These are phyloP conservation scores for Drechslera avenae DNA, from an alignment of 2,329 filamentous ascomycete species.

Conservation along the genomic window DNA sequence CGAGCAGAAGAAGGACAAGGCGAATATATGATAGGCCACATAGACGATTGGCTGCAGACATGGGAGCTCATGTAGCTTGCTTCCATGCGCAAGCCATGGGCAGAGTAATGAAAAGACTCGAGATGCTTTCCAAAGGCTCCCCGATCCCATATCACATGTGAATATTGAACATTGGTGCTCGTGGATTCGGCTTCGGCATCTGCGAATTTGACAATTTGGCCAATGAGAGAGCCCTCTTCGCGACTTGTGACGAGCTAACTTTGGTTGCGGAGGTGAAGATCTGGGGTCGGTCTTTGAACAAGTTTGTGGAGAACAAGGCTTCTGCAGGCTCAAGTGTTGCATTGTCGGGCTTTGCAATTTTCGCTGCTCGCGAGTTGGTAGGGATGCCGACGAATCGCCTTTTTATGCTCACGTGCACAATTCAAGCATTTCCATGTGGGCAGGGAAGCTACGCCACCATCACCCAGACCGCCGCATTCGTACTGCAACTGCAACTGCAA, in stretches of 20 bases:
- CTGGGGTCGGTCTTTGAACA: constrained; percentile 33
- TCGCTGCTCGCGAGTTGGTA: too few relatives aligned
- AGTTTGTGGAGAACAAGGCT: constrained; percentile 1
- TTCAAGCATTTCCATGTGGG: not conserved
- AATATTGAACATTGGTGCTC: too few relatives aligned
- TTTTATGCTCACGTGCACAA: constrained; percentile 5
- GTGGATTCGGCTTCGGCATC: not conserved
- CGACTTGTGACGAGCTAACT: too few relatives aligned
- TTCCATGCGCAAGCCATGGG: too few relatives aligned
- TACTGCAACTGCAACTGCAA: too few relatives aligned
- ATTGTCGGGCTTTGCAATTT: too few relatives aligned
- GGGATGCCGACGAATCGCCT: too few relatives aligned
- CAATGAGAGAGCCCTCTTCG: too few relatives aligned
- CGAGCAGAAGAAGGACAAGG: constrained; percentile 58
- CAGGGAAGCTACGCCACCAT: not conserved
- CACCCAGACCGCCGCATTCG: too few relatives aligned
- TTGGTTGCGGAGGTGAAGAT: constrained; percentile 9
- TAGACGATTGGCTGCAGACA: not conserved
- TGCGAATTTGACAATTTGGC: not conserved
- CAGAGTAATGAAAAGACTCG: too few relatives aligned
- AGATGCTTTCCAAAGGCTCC: too few relatives aligned
- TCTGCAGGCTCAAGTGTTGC: not conserved
- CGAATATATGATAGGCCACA: constrained; percentile 29
- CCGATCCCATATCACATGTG: too few relatives aligned
- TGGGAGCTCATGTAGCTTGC: not conserved